Percentiles rank a stretch among this genome's conserved stretches.
Evolutionary conservation across 169 alveolate species (phyloP).

Genomic region (Plasmodium gonderi): DNA sequence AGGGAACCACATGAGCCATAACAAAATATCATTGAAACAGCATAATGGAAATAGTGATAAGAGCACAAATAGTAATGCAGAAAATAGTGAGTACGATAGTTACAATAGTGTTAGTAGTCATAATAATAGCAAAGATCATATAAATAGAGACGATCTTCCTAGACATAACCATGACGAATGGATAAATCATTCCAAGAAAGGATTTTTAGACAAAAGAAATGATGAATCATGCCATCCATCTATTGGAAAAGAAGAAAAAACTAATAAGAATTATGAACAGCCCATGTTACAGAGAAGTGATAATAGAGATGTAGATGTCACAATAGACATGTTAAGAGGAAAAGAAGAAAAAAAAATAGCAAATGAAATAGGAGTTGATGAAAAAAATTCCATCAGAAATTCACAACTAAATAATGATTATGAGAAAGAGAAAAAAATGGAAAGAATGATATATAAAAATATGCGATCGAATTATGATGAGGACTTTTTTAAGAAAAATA

Average conservation of each 20-base stretch:
- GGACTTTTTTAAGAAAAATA: slow-evolving; percentile 42
- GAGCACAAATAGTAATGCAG: not conserved
- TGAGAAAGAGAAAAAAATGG: slow-evolving; percentile 39
- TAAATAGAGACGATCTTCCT: too few species aligned
- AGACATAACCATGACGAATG: too few species aligned
- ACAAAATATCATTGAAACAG: not conserved
- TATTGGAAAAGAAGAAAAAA: not conserved
- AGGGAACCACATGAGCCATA: not conserved
- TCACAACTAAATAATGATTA: not conserved
- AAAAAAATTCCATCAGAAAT: not conserved
- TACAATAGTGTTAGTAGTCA: not conserved
- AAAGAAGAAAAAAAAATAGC: not conserved
- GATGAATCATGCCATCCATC: not conserved
- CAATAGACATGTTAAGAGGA: not conserved
- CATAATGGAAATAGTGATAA: not conserved
- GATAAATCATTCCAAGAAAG: not conserved
- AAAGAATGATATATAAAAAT: slow-evolving; percentile 17
- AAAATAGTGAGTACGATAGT: not conserved
- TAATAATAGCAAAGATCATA: not conserved
- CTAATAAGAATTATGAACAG: not conserved
- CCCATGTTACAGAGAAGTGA: not conserved
- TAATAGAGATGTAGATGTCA: not conserved
- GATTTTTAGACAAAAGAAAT: not conserved
- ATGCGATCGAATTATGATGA: slow-evolving; percentile 56
- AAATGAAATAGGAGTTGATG: not conserved